These are phyloP conservation scores for Neurospora sp. DNA, from an alignment of 495 filamentous ascomycete genomes.

Conservation along the genomic window DNA sequence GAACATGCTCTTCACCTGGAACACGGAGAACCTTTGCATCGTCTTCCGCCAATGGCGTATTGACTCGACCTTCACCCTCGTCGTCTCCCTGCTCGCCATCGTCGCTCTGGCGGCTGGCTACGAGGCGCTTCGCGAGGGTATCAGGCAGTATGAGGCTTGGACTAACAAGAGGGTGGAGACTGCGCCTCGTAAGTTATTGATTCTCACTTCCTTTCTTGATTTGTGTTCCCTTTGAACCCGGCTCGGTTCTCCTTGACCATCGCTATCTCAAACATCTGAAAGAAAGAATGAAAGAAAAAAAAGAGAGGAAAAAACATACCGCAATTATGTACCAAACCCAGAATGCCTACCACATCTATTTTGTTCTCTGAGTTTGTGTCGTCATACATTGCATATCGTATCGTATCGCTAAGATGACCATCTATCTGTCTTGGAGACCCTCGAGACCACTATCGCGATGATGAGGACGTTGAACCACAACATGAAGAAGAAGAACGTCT, in stretches of 20 bases:
- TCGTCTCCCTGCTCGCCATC: conserved; percentile 74
- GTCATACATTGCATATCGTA: background rate
- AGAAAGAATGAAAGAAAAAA: too few relatives aligned
- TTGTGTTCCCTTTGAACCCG: too few relatives aligned
- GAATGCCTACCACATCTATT: background rate
- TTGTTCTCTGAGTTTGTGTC: background rate
- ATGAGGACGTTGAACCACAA: background rate
- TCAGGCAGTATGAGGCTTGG: conserved; percentile 64
- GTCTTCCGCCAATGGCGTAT: conserved; percentile 89
- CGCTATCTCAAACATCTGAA: too few relatives aligned
- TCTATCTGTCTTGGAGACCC: background rate
- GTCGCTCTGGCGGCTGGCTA: conserved; percentile 80
- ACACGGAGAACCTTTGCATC: conserved; percentile 84
- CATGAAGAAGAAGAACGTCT: conserved; percentile 39
- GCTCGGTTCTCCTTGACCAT: too few relatives aligned
- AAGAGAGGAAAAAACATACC: background rate
- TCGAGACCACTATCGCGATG: background rate
- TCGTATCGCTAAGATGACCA: conserved; percentile 10
- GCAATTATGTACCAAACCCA: background rate
- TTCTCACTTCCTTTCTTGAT: too few relatives aligned
- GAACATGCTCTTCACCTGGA: conserved; percentile 98
- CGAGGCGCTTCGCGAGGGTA: conserved; percentile 70
- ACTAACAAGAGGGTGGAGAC: conserved; percentile 42
- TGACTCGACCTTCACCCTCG: conserved; percentile 54
- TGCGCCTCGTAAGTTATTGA: conserved; percentile 43